Evolutionary conservation across 441 rosid species (phyloP), one percentile per base, ranked within the genome.

Genomic region (Dalechampia spathulata): DNA sequence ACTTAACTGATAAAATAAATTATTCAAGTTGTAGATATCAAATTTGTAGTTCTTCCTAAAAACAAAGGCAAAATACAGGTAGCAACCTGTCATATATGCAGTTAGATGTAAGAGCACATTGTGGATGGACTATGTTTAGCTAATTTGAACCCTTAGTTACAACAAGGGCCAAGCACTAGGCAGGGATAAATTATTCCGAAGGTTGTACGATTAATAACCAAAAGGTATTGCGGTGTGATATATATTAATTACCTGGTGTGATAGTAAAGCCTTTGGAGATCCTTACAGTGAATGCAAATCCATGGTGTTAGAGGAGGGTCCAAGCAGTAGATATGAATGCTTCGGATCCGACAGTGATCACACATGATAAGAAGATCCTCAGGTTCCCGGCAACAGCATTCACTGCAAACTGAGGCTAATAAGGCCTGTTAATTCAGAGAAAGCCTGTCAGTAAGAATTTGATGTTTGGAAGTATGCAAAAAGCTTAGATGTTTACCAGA

Each of bases 211-310:
- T n/a, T n/a, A n/a, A n/a, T n/a, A n/a, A n/a, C n/a, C 36, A 6
- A 47, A 22, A 34, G 36, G 16, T 21, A 21, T 32, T 34, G 21
- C n/a, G 22, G 23, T 21, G 43, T 30, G 39, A 47, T 48, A 48
- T 39, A 54, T 37, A 8, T 19, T n/a, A n/a, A 45, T 63, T 70
- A 79, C 62, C 58, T 70, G 67, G 55, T 51, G 28, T 58, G 74
- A 12, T 65, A 79, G 73, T 74, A 78, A 40, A 82, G 76, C 75
- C 61, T 73, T 64, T 68, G 85, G 23, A 87, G 87, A 70, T 83
- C 95, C 72, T 48, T 83, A 84, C 99, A 93, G 55, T 76, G 95
- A 58, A 48, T 65, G 76, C 97, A 93, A 7, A 83, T 85, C 97
- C 99, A 93, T 42, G 97, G 97, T 26, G 75, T 54, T 59, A 85